Percentiles rank a stretch among this genome's conserved stretches.
These are phyloP conservation scores for Peziza echinospora DNA, from an alignment of 495 filamentous ascomycete species.

Conservation along the genomic window DNA sequence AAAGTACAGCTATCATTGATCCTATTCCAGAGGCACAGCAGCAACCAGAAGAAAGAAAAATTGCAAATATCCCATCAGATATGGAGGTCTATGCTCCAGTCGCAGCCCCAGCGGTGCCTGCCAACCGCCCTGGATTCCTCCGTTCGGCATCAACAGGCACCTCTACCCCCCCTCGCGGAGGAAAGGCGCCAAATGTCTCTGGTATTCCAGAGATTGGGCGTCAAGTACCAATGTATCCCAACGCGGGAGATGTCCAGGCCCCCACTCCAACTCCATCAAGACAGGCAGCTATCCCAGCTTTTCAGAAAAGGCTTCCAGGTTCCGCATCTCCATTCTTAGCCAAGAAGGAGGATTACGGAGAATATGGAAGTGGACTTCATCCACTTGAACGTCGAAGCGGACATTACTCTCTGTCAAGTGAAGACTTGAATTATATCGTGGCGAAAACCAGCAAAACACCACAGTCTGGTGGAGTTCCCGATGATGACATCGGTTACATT, in stretches of 20 bases:
- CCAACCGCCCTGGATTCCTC: slow-evolving; percentile 10
- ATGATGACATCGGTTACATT: slow-evolving; percentile 25
- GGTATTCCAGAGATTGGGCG: slow-evolving; percentile 81
- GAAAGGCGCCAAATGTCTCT: slow-evolving; percentile 32
- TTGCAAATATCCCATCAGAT: slow-evolving; percentile 8
- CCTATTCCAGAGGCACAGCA: not conserved
- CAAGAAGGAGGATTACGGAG: slow-evolving; percentile 17
- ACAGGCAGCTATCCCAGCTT: slow-evolving; percentile 25
- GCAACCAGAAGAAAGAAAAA: slow-evolving; percentile 1
- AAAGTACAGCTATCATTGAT: not conserved
- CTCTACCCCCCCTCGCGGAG: slow-evolving; percentile 21
- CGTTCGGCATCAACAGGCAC: slow-evolving; percentile 26
- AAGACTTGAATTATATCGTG: slow-evolving; percentile 75
- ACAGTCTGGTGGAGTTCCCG: slow-evolving; percentile 31
- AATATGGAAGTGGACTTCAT: slow-evolving; percentile 34
- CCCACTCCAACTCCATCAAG: slow-evolving; percentile 59
- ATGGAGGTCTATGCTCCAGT: slow-evolving; percentile 12
- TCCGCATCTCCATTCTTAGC: slow-evolving; percentile 27
- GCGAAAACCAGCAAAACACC: slow-evolving; percentile 40
- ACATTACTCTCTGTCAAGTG: slow-evolving; percentile 23
- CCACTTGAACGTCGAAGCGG: slow-evolving; percentile 74
- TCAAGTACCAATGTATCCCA: slow-evolving; percentile 79
- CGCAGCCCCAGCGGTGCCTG: not conserved
- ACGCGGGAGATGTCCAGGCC: slow-evolving; percentile 91
- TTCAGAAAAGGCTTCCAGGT: slow-evolving; percentile 43